A percentile compares a stretch with the other conserved stretches of the same genome.
Conservation (phyloP, 2,329 filamentous ascomycete species). For the Metarhizium brunneum region DNA sequence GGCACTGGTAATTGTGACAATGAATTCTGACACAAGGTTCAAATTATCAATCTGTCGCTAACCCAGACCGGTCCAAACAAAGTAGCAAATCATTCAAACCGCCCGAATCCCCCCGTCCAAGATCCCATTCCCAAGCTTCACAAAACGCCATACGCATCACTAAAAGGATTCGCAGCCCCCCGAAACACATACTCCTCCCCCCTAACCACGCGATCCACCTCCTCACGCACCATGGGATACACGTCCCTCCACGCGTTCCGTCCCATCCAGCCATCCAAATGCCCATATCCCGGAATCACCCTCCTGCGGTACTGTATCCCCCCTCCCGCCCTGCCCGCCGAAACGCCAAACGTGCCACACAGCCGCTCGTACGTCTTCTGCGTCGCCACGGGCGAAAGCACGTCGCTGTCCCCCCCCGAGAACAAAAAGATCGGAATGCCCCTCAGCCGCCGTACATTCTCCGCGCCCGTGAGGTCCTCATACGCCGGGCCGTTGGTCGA, state of each 20-base stretch:
- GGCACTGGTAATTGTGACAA: too few relatives aligned
- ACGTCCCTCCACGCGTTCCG: slow-evolving; percentile 49
- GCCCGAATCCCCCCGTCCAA: too few relatives aligned
- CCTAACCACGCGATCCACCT: slow-evolving; percentile 40
- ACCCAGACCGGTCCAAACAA: too few relatives aligned
- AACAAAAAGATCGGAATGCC: slow-evolving; percentile 48
- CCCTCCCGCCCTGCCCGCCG: slow-evolving; percentile 15
- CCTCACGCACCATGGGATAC: slow-evolving; percentile 44
- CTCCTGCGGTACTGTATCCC: slow-evolving; percentile 38
- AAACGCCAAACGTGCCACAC: slow-evolving; percentile 38
- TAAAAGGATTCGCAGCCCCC: neutral
- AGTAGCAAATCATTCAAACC: too few relatives aligned
- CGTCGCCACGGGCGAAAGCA: slow-evolving; percentile 44
- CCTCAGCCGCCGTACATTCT: slow-evolving; percentile 40
- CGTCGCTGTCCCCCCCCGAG: slow-evolving; percentile 45
- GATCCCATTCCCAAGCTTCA: too few relatives aligned
- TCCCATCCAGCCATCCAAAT: slow-evolving; percentile 56
- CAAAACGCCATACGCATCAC: too few relatives aligned
- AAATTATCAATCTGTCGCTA: too few relatives aligned
- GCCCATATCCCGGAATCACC: slow-evolving; percentile 48
- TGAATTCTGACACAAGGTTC: too few relatives aligned
- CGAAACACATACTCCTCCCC: neutral
- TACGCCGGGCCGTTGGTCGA: slow-evolving; percentile 42
- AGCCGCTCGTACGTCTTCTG: slow-evolving; percentile 43
- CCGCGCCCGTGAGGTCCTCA: slow-evolving; percentile 35